Evolutionary conservation across 768 basidiomycete genomes (phyloP).

Genomic region (Lactifluus pinguis): DNA sequence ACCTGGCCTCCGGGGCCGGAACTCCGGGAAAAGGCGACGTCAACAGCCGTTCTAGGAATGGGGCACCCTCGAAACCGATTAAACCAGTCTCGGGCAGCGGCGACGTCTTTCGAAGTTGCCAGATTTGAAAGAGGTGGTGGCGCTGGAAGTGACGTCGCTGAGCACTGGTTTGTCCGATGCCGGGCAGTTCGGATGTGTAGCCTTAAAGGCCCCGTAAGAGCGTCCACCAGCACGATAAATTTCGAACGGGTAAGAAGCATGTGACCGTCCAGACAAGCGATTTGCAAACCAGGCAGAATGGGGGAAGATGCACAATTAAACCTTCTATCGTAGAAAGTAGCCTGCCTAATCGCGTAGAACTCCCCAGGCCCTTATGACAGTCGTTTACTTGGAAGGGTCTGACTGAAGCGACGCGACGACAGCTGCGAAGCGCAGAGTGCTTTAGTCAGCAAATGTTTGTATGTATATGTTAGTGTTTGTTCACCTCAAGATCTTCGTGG

Average conservation of each 20-base stretch:
- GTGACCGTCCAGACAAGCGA: background rate
- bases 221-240: background rate
- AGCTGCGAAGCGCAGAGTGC: background rate
- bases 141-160: slow-evolving; percentile 5
- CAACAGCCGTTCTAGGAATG: slow-evolving; percentile 46
- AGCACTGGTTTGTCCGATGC: background rate
- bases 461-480: no score
- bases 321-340: background rate
- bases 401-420: background rate
- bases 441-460: background rate
- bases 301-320: background rate
- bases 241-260: background rate
- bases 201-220: background rate
- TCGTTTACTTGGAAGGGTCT: background rate
- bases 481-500: no score
- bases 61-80: background rate
- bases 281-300: background rate
- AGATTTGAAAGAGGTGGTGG: slow-evolving; percentile 15
- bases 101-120: slow-evolving; percentile 10
- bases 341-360: background rate
- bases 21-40: slow-evolving; percentile 64
- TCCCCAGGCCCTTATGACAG: background rate
- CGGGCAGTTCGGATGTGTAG: background rate
- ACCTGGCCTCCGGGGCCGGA: slow-evolving; percentile 86
- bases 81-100: slow-evolving; percentile 17